Evolutionary conservation across 352 stramenopile genomes (phyloP).

Genomic region (Thalassiosira delicatula): DNA sequence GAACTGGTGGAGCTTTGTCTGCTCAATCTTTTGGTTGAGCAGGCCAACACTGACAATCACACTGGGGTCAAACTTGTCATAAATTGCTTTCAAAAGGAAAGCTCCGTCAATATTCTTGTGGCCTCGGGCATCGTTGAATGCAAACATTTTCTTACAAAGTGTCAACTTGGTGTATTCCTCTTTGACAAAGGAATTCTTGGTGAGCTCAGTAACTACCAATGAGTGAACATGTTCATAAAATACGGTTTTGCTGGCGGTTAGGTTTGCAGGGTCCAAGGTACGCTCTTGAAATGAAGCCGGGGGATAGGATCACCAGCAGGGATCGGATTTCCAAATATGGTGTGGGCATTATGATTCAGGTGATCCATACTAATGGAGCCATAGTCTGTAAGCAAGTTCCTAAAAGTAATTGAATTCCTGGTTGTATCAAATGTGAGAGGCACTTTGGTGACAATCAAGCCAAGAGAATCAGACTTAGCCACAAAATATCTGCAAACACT

Average conservation of each 20-base stretch:
- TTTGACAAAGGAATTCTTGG: background rate
- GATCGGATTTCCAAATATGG: too few relatives aligned
- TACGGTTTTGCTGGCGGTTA: background rate
- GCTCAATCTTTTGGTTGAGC: background rate
- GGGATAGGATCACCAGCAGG: too few relatives aligned
- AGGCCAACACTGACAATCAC: conserved; percentile 4
- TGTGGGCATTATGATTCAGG: too few relatives aligned
- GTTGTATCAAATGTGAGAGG: too few relatives aligned
- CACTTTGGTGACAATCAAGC: too few relatives aligned
- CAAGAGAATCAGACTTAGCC: too few relatives aligned
- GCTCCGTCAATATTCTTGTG: background rate
- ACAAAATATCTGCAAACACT: too few relatives aligned
- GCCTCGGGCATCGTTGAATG: background rate
- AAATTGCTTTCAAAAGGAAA: background rate
- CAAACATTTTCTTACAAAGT: background rate
- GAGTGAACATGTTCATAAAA: conserved; percentile 1
- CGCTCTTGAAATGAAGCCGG: too few relatives aligned
- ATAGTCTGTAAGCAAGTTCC: too few relatives aligned
- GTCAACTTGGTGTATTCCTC: conserved; percentile 3
- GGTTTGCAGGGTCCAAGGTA: background rate
- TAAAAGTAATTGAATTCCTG: too few relatives aligned
- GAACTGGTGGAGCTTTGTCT: background rate
- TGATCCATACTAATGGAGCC: too few relatives aligned
- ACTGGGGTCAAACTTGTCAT: background rate
- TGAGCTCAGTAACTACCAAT: background rate